Conservation (phyloP, 805 yeast genomes). For the Candida hungchunana region DNA sequence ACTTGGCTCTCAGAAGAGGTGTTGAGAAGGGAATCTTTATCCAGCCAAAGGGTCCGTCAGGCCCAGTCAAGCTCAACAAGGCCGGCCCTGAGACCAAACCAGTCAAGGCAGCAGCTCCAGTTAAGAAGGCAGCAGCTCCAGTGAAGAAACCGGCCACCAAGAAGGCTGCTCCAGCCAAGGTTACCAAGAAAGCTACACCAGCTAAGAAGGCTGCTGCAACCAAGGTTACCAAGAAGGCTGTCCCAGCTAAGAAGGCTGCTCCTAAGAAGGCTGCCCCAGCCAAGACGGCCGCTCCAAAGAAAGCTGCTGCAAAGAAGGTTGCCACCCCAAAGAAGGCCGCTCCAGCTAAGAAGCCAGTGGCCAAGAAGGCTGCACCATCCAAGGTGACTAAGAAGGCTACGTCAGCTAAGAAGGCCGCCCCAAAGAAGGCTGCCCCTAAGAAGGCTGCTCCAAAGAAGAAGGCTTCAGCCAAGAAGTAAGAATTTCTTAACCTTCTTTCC, state of each 20-base stretch:
- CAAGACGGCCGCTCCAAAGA: neutral
- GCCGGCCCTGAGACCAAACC: conserved; percentile 24
- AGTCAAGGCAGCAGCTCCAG: conserved; percentile 27
- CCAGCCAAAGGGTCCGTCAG: conserved; percentile 90
- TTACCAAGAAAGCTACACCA: too few species aligned
- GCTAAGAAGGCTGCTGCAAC: too few species aligned
- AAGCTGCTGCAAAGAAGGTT: conserved; percentile 12
- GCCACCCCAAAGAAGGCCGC: conserved; percentile 27
- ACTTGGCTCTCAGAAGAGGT: conserved; percentile 74
- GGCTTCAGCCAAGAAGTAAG: conserved; percentile 29
- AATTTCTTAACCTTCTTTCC: too few species aligned
- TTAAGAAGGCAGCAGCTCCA: too few species aligned
- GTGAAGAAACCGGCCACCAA: too few species aligned
- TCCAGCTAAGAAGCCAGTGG: conserved; percentile 26
- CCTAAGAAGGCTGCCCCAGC: conserved; percentile 19
- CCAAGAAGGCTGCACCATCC: conserved; percentile 28
- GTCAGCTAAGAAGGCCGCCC: conserved; percentile 22
- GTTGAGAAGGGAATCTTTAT: conserved; percentile 70
- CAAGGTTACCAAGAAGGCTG: too few species aligned
- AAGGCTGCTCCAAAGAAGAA: conserved; percentile 29
- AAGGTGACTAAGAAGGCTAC: conserved; percentile 25
- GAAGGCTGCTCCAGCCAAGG: too few species aligned
- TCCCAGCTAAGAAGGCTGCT: conserved; percentile 28
- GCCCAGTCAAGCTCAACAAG: conserved; percentile 64
- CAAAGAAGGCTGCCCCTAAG: conserved; percentile 23